Evolutionary conservation across 139 green algal genomes (phyloP), one percentile per base, ranked within the genome.

Genomic region (Haematococcus lacustris): DNA sequence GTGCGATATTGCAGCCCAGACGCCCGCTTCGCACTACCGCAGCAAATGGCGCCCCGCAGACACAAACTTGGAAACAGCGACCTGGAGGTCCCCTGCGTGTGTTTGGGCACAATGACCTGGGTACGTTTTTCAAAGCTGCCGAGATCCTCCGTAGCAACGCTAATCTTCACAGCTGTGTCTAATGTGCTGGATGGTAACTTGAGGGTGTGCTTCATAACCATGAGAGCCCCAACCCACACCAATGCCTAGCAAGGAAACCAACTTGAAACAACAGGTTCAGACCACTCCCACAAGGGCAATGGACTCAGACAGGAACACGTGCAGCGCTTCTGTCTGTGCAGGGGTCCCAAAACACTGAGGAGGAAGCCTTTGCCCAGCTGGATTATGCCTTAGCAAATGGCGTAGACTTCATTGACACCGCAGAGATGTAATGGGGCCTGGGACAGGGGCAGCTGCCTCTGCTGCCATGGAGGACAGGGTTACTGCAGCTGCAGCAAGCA

Each of bases 351-450:
- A 84, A 82, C 66, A 78, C 73, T 0, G 79, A 92, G 74, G 78
- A 87, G 72, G 76, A 92, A 60, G 71, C 83, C 4, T 81, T 78
- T 38, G 75, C 47, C 34, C 77, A 85, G 75, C 66, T 92, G 72
- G 81, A 88, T 68, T 83, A 78, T 67, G 80, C 76, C 23, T 73
- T 87, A 7, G 61, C 73, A 28, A 39, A 43, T 25, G 88, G 86
- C 21, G 76, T 88, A 25, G 87, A 87, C 66, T 93, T 91, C 71
- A 68, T 91, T 17, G 88, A 93, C 79, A 88, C 85, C 7, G 83
- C 88, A 17, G 88, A 93, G 76, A 62, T 89, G 80, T 89, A 32
- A 64, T 43, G 38, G 2, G 38, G 38, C 35, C 82, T 88, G 76
- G n/a, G n/a, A n/a, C n/a, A n/a, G n/a, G n/a, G n/a, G n/a, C n/a